Conservation (phyloP, 1,284 basidiomycete species). For the Farysia itapuensis region DNA sequence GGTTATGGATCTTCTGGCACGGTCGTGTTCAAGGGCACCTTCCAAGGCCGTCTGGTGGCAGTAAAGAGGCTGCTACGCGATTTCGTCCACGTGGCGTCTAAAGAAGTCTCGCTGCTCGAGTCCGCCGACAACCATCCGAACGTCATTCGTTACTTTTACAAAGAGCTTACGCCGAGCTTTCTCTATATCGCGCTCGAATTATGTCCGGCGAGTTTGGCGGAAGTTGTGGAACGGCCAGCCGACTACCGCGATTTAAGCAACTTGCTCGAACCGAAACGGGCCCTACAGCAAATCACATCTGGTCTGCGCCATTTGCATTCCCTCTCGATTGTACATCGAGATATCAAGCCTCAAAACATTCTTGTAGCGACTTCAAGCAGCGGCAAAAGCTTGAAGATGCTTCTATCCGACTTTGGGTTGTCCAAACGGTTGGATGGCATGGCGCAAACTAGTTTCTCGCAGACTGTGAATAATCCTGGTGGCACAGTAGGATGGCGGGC, state of each 20-base stretch:
- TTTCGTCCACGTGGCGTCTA: conserved; percentile 89
- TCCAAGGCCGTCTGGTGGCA: conserved; percentile 92
- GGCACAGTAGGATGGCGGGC: conserved; percentile 59
- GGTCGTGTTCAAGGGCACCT: conserved; percentile 86
- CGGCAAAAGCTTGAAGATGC: conserved; percentile 51
- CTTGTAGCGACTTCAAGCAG: conserved; percentile 65
- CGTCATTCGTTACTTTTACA: conserved; percentile 94
- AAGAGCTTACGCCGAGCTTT: conserved; percentile 77
- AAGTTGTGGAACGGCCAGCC: conserved; percentile 72
- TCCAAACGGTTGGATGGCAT: conserved; percentile 55
- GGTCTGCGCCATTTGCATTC: conserved; percentile 88
- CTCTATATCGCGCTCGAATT: conserved; percentile 96
- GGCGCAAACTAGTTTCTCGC: conserved; percentile 55
- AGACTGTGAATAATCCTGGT: conserved; percentile 56
- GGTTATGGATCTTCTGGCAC: conserved; percentile 94
- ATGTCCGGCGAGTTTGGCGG: conserved; percentile 90
- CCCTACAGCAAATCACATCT: conserved; percentile 80
- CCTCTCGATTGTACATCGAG: conserved; percentile 93
- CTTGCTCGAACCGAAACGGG: conserved; percentile 73
- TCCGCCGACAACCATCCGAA: conserved; percentile 92
- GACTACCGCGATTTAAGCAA: conserved; percentile 47
- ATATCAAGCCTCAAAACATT: conserved; percentile 99
- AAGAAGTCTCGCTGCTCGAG: conserved; percentile 91
- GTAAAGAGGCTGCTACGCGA: conserved; percentile 94
- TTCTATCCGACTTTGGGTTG: conserved; percentile 58